phyloP scores from a whole-genome alignment of 768 basidiomycete genomes.

The Tubosaeta sp. region DNA sequence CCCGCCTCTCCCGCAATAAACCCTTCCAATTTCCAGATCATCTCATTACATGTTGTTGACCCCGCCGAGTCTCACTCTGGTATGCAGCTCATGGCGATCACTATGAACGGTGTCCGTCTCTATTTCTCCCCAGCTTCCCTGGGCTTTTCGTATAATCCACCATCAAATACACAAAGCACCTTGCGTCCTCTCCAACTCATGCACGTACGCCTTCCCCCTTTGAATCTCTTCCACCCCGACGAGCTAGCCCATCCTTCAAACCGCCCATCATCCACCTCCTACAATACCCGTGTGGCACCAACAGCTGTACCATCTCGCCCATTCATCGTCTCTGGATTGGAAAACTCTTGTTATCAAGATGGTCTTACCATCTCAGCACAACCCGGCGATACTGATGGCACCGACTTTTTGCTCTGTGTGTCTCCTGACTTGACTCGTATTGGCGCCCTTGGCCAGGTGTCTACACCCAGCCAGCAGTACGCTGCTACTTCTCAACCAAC shows the following conservation, averaged over 20 bases:
- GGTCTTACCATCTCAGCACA: slow-evolving; percentile 72
- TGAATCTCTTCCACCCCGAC: slow-evolving; percentile 73
- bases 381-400: slow-evolving; percentile 66
- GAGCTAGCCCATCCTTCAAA: slow-evolving; percentile 53
- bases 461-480: slow-evolving; percentile 36
- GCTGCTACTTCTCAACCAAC: slow-evolving; percentile 32
- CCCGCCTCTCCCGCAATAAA: slow-evolving; percentile 72
- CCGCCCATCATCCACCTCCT: slow-evolving; percentile 39
- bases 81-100: slow-evolving; percentile 76
- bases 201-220: slow-evolving; percentile 77
- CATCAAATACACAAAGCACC: slow-evolving; percentile 23
- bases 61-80: slow-evolving; percentile 62
- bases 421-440: slow-evolving; percentile 74
- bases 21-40: slow-evolving; percentile 65
- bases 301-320: slow-evolving; percentile 48
- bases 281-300: slow-evolving; percentile 43
- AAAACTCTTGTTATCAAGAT: slow-evolving; percentile 59
- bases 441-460: slow-evolving; percentile 64
- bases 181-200: slow-evolving; percentile 53
- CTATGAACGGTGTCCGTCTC: slow-evolving; percentile 76
- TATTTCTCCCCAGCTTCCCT: slow-evolving; percentile 66
- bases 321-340: slow-evolving; percentile 55
- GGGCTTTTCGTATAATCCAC: slow-evolving; percentile 45
- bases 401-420: slow-evolving; percentile 70
- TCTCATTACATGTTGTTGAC: slow-evolving; percentile 65